Base-by-base conservation (phyloP, 345 rosid genomes). In the Heritiera littoralis region DNA sequence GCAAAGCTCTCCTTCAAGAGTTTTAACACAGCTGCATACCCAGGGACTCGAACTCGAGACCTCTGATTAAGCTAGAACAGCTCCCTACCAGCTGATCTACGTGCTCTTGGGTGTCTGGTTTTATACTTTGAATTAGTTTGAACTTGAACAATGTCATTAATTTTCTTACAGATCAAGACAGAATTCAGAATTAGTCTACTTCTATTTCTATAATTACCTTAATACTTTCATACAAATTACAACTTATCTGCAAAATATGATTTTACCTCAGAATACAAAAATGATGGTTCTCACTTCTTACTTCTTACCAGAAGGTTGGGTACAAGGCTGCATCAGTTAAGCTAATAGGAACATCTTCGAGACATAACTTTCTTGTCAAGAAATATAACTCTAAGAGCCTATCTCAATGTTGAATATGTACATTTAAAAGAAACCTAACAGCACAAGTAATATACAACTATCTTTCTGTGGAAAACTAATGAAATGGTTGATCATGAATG, bases 351-450 rank as follows among this genome's bases (percentile, higher is more conserved):
- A 46, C 9, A 69, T 20, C 45, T 51, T 51, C 18, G 30, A 43
- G 76, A 55, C 64, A 35, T 55, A 55, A n/a, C 64, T 73, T 51
- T 73, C 49, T 73, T 54, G 65, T 38, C 76, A 55, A 73, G 48
- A 52, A 52, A 52, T 52, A 13, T 5, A 3, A 4, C 56, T 52
- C 56, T 18, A 73, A 73, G 17, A 54, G 38, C 49, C 58, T 73
- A 54, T 73, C 64, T 72, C 11, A 15, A 35, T 35, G 61, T 72
- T 55, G 18, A 54, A 54, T 52, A 35, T 73, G 32, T 73, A 73
- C 76, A 73, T 55, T 54, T 73, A 43, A 6, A 18, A 73, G 35
- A 73, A 70, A 54, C 32, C 76, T 35, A 5, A 65, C 64, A 73
- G 51, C 49, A 55, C 10, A 54, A 72, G 76, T 54, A 73, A 73